Conservation (phyloP, 1,139 yeast genomes). For the Yamadazyma atlantica region DNA sequence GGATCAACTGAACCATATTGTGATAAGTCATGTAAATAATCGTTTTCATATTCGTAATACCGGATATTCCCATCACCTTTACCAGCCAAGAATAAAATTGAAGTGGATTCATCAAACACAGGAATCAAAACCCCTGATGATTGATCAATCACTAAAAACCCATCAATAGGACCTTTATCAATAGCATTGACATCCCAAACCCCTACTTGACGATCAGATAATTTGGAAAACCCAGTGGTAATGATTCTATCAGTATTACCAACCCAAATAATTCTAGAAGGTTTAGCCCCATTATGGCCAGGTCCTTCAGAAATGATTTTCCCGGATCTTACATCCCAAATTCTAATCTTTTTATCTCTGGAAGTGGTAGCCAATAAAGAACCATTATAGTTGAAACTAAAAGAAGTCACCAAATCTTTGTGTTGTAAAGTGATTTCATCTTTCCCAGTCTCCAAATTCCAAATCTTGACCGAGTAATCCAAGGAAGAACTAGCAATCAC, state of each 20-base stretch:
- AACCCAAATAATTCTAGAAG: slow-evolving; percentile 84
- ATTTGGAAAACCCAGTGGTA: slow-evolving; percentile 93
- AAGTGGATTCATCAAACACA: slow-evolving; percentile 76
- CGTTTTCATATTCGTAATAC: slow-evolving; percentile 83
- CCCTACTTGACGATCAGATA: slow-evolving; percentile 93
- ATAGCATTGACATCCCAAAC: slow-evolving; percentile 83
- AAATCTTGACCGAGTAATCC: slow-evolving; percentile 86
- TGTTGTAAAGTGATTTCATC: slow-evolving; percentile 75
- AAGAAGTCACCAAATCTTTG: slow-evolving; percentile 85
- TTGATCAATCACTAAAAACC: slow-evolving; percentile 80
- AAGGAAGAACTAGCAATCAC: slow-evolving; percentile 87
- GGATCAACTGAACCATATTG: slow-evolving; percentile 89
- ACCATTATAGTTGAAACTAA: slow-evolving; percentile 89
- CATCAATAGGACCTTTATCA: slow-evolving; percentile 82
- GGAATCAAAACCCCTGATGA: slow-evolving; percentile 95
- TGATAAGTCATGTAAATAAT: slow-evolving; percentile 75
- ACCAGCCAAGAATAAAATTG: slow-evolving; percentile 86
- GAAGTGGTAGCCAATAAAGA: slow-evolving; percentile 82
- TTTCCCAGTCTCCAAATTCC: slow-evolving; percentile 82
- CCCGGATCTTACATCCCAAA: slow-evolving; percentile 86
- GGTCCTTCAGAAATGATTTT: slow-evolving; percentile 77
- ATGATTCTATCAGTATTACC: slow-evolving; percentile 82
- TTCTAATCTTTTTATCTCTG: slow-evolving; percentile 86
- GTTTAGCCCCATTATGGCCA: slow-evolving; percentile 92
- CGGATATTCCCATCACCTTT: slow-evolving; percentile 98